These are phyloP conservation scores for Alectoria sarmentosa DNA, from an alignment of 495 filamentous ascomycete genomes.

Conservation along the genomic window DNA sequence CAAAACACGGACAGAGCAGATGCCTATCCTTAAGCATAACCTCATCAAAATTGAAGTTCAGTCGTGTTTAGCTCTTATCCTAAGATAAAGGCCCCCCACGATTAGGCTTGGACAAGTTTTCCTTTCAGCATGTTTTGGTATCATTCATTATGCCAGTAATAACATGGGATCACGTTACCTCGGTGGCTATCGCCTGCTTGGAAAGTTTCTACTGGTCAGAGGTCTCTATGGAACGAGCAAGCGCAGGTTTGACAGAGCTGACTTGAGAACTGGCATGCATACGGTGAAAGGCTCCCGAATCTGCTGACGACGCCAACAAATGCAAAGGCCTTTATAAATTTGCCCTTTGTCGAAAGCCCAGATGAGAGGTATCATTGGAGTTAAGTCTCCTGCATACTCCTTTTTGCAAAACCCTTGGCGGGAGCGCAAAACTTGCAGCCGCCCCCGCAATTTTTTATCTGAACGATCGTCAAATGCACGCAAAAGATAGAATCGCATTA, in stretches of 20 bases:
- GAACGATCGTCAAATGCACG: too few relatives aligned
- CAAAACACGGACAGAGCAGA: background rate
- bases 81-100: background rate
- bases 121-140: background rate
- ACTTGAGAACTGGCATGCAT: background rate
- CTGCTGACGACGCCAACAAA: too few relatives aligned
- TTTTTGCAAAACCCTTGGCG: too few relatives aligned
- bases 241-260: background rate
- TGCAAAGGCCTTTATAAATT: too few relatives aligned
- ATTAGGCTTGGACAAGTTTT: background rate
- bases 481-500: too few relatives aligned
- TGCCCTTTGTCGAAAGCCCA: too few relatives aligned
- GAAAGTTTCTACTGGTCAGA: background rate
- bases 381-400: too few relatives aligned
- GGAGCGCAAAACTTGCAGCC: too few relatives aligned
- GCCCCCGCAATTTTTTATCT: too few relatives aligned
- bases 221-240: background rate
- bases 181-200: background rate
- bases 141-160: background rate
- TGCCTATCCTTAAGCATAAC: background rate
- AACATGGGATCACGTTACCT: background rate
- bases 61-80: background rate
- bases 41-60: background rate
- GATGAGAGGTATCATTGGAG: too few relatives aligned
- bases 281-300: background rate